Evolutionary conservation across 768 basidiomycete species (phyloP).

Genomic region (Kwoniella newhampshirensis): DNA sequence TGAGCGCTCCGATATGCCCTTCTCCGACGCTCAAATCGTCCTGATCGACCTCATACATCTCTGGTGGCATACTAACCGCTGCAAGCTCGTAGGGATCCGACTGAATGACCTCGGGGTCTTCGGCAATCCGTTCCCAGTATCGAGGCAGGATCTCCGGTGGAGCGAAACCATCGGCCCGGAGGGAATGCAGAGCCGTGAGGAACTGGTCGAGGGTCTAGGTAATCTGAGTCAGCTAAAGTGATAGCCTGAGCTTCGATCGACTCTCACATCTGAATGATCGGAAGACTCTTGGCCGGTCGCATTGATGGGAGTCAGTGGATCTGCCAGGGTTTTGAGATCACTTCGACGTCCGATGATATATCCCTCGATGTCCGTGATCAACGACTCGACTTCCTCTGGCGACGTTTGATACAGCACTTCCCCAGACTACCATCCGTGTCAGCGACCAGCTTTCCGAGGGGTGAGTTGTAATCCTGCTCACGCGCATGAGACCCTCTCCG

Average conservation of each 20-base stretch:
- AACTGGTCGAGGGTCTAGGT: slow-evolving; percentile 72
- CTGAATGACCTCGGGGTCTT: slow-evolving; percentile 14
- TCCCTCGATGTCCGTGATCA: slow-evolving; percentile 67
- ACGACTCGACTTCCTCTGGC: slow-evolving; percentile 63
- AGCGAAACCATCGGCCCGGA: slow-evolving; percentile 65
- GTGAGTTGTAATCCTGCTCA: slow-evolving; percentile 13
- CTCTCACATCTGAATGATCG: slow-evolving; percentile 21
- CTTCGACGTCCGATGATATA: slow-evolving; percentile 65
- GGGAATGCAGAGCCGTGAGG: slow-evolving; percentile 62
- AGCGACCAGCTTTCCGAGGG: neutral
- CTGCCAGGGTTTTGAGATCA: slow-evolving; percentile 67
- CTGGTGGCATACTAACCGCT: slow-evolving; percentile 43
- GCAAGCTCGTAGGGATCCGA: slow-evolving; percentile 28
- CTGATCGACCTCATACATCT: slow-evolving; percentile 42
- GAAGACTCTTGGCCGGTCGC: slow-evolving; percentile 12
- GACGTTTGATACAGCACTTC: slow-evolving; percentile 64
- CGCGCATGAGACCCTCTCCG: slow-evolving; percentile 49
- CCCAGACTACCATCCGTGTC: slow-evolving; percentile 62
- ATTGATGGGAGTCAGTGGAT: slow-evolving; percentile 56
- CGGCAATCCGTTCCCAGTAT: slow-evolving; percentile 25
- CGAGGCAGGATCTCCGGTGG: slow-evolving; percentile 58
- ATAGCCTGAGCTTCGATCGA: slow-evolving; percentile 15
- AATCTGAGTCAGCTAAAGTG: slow-evolving; percentile 3
- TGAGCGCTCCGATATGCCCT: slow-evolving; percentile 42
- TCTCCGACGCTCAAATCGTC: slow-evolving; percentile 36